These are phyloP conservation scores for Globisporangium emineosum DNA, from an alignment of 352 stramenopile species.

Conservation along the genomic window DNA sequence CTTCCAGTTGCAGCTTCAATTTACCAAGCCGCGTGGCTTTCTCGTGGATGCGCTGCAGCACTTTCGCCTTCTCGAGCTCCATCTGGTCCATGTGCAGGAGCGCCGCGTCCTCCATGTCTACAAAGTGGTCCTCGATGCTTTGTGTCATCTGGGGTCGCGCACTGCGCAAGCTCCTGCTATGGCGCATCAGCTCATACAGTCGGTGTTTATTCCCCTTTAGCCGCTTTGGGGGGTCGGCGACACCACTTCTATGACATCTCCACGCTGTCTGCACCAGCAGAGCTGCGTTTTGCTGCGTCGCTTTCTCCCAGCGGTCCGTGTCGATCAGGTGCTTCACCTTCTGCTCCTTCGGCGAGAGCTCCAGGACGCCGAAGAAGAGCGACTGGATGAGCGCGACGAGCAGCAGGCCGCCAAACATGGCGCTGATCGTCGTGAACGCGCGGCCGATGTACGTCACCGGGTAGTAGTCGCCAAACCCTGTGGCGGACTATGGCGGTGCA, in stretches of 20 bases:
- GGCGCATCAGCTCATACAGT: constrained; percentile 11
- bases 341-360: constrained; percentile 57
- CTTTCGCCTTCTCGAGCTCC: constrained; percentile 10
- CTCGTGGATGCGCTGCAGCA: constrained; percentile 12
- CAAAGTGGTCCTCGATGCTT: constrained; percentile 11
- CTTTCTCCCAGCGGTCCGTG: constrained; percentile 49
- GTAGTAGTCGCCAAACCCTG: constrained; percentile 70
- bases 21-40: constrained; percentile 7
- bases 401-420: constrained; percentile 69
- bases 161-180: constrained; percentile 3
- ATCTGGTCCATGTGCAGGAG: constrained; percentile 13
- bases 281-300: constrained; percentile 36
- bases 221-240: neutral
- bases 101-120: constrained; percentile 13
- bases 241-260: constrained; percentile 2
- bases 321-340: constrained; percentile 73
- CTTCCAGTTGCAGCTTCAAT: constrained; percentile 13
- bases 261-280: constrained; percentile 49
- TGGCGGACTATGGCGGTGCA: constrained; percentile 38
- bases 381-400: constrained; percentile 74
- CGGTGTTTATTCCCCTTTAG: neutral
- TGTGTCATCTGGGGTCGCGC: constrained; percentile 4
- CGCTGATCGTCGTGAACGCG: constrained; percentile 49
- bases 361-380: constrained; percentile 72
- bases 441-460: constrained; percentile 66